Evolutionary conservation across 1,139 yeast species (phyloP).

Genomic region (Hyphopichia burtonii): DNA sequence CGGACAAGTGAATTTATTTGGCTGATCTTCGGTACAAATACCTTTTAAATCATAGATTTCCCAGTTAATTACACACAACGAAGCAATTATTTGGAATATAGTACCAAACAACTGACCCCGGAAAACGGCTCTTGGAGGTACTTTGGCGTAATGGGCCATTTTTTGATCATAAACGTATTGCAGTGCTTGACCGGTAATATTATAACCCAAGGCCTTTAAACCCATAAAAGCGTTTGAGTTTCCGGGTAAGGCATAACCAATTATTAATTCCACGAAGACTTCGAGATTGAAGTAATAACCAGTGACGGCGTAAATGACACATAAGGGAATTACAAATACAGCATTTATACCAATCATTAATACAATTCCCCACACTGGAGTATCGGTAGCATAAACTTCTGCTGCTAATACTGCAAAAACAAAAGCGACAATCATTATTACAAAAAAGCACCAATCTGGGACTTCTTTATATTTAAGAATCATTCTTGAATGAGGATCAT

Average conservation of each 20-base stretch:
- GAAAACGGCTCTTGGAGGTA: conserved; percentile 56
- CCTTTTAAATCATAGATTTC: conserved; percentile 39
- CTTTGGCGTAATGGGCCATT: conserved; percentile 52
- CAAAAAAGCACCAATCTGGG: conserved; percentile 56
- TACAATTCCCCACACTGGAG: conserved; percentile 52
- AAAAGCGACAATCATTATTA: conserved; percentile 40
- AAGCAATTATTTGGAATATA: conserved; percentile 24
- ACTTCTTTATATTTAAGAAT: conserved; percentile 54
- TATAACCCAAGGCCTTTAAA: conserved; percentile 55
- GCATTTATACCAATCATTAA: conserved; percentile 50
- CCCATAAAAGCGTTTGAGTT: conserved; percentile 55
- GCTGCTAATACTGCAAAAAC: conserved; percentile 44
- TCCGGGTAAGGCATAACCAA: conserved; percentile 60
- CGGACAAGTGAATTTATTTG: conserved; percentile 48
- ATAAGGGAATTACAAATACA: conserved; percentile 48
- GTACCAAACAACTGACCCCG: conserved; percentile 49
- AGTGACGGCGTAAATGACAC: conserved; percentile 45
- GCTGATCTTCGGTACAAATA: conserved; percentile 41
- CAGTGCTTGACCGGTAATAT: conserved; percentile 56
- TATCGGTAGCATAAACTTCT: conserved; percentile 38
- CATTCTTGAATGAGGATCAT: conserved; percentile 52
- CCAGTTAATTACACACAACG: conserved; percentile 50
- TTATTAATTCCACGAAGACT: conserved; percentile 52
- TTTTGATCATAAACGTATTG: conserved; percentile 50
- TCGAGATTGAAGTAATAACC: conserved; percentile 51